Percentiles rank a stretch among this genome's conserved stretches.
These are phyloP conservation scores for Parvularia atlantis DNA, from an alignment of 78 protist species.

Conservation along the genomic window DNA sequence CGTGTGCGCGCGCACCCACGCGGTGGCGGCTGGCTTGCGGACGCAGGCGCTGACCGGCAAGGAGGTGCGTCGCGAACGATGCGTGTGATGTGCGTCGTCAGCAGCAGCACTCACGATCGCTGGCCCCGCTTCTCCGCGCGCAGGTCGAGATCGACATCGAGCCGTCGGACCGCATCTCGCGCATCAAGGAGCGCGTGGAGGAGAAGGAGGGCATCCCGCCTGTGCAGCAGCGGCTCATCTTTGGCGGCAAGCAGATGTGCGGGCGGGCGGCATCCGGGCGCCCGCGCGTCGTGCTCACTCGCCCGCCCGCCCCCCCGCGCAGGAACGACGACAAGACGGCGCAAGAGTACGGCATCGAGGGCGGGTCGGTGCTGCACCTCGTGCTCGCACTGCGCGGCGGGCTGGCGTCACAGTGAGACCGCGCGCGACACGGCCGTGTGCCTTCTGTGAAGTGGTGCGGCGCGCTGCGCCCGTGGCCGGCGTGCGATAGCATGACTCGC, in stretches of 20 bases:
- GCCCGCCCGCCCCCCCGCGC: too few relatives aligned
- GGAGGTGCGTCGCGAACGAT: slow-evolving; percentile 8
- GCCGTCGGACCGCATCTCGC: slow-evolving; percentile 60
- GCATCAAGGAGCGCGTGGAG: slow-evolving; percentile 75
- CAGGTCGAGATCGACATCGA: slow-evolving; percentile 71
- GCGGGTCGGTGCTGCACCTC: slow-evolving; percentile 73
- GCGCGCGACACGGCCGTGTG: too few relatives aligned
- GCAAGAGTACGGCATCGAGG: slow-evolving; percentile 65
- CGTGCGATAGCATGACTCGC: too few relatives aligned
- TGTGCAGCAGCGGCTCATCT: slow-evolving; percentile 77
- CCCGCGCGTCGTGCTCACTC: neutral
- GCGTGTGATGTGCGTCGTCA: neutral
- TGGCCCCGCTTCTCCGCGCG: neutral
- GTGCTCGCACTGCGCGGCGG: slow-evolving; percentile 71
- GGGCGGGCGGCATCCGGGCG: neutral
- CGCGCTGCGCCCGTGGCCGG: too few relatives aligned
- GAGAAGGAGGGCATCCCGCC: slow-evolving; percentile 88
- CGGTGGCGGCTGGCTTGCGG: neutral
- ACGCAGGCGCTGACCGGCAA: slow-evolving; percentile 65
- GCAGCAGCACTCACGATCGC: neutral
- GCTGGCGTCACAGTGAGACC: too few relatives aligned
- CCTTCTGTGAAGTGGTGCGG: too few relatives aligned
- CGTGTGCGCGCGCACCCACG: neutral
- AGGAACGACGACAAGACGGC: slow-evolving; percentile 72
- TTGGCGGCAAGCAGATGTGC: slow-evolving; percentile 61